These are phyloP conservation scores for Hypomontagnella submonticulosa DNA, from an alignment of 495 filamentous ascomycete species.

Conservation along the genomic window DNA sequence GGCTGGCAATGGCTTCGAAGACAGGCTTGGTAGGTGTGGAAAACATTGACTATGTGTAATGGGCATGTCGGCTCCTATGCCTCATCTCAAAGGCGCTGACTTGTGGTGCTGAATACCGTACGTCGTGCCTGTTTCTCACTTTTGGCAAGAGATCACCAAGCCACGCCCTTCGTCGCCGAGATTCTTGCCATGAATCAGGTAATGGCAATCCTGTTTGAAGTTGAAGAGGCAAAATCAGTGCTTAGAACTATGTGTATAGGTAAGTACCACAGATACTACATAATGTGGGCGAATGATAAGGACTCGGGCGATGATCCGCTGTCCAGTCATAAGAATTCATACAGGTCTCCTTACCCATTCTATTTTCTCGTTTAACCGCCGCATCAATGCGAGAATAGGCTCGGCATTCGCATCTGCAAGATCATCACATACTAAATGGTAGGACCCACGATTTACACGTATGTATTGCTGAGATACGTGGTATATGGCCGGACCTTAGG, in stretches of 20 bases:
- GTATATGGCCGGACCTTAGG: neutral
- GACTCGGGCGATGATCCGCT: slow-evolving; percentile 3
- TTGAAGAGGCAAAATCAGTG: neutral
- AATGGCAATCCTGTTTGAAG: neutral
- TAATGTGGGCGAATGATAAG: neutral
- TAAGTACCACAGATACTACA: too few species aligned
- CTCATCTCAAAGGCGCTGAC: too few species aligned
- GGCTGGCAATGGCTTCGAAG: too few species aligned
- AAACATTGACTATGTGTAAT: too few species aligned
- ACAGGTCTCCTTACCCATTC: neutral
- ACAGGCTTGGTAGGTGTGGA: too few species aligned
- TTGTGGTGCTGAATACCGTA: too few species aligned
- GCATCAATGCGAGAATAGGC: neutral
- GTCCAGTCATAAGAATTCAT: slow-evolving; percentile 16
- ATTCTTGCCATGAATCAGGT: too few species aligned
- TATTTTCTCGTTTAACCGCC: slow-evolving; percentile 10
- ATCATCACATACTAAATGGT: slow-evolving; percentile 11
- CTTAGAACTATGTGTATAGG: neutral
- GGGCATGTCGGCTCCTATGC: too few species aligned
- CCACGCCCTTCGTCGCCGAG: too few species aligned
- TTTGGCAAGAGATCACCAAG: too few species aligned
- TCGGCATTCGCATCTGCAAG: slow-evolving; percentile 29
- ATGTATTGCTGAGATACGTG: slow-evolving; percentile 2
- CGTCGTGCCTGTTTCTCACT: too few species aligned
- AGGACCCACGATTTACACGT: neutral